Percentiles rank a stretch among this genome's conserved stretches.
Conservation (phyloP, 805 yeast genomes). For the Myxozyma nipponensis region DNA sequence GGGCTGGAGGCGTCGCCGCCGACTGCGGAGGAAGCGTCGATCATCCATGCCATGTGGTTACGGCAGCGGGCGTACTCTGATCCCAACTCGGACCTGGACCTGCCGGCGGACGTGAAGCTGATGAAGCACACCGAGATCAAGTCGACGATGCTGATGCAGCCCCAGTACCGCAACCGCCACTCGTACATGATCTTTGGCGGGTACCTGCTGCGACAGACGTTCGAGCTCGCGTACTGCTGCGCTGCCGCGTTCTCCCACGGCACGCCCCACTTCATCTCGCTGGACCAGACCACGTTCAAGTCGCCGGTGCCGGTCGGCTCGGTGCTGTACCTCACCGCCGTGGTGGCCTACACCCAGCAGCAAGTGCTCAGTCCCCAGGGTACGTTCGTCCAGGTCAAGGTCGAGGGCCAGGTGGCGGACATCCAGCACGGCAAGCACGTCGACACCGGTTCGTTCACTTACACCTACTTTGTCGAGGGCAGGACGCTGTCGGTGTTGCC, state of each 20-base stretch:
- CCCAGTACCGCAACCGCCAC: slow-evolving; percentile 92
- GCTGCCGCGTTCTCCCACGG: slow-evolving; percentile 85
- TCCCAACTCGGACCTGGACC: slow-evolving; percentile 28
- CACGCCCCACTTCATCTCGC: slow-evolving; percentile 81
- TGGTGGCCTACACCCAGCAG: slow-evolving; percentile 66
- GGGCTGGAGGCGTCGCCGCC: slow-evolving; percentile 69
- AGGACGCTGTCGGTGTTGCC: slow-evolving; percentile 69
- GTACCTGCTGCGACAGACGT: slow-evolving; percentile 83
- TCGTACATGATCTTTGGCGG: slow-evolving; percentile 96
- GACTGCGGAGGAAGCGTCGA: slow-evolving; percentile 61
- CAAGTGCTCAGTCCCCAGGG: slow-evolving; percentile 43
- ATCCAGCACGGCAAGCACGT: slow-evolving; percentile 58
- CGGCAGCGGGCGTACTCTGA: slow-evolving; percentile 28
- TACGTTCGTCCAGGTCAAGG: slow-evolving; percentile 83
- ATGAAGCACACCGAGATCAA: slow-evolving; percentile 66
- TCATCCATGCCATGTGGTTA: slow-evolving; percentile 76
- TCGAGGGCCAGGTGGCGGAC: slow-evolving; percentile 71
- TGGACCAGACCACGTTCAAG: slow-evolving; percentile 86
- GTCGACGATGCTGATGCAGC: slow-evolving; percentile 89
- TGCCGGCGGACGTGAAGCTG: slow-evolving; percentile 18
- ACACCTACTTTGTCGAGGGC: slow-evolving; percentile 68
- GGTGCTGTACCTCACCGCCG: slow-evolving; percentile 75
- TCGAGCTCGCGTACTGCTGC: slow-evolving; percentile 89
- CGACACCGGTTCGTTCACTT: slow-evolving; percentile 83
- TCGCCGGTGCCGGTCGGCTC: slow-evolving; percentile 96